Conservation (phyloP, 1,284 basidiomycete species). For the Sphaerobolus stellatus region DNA sequence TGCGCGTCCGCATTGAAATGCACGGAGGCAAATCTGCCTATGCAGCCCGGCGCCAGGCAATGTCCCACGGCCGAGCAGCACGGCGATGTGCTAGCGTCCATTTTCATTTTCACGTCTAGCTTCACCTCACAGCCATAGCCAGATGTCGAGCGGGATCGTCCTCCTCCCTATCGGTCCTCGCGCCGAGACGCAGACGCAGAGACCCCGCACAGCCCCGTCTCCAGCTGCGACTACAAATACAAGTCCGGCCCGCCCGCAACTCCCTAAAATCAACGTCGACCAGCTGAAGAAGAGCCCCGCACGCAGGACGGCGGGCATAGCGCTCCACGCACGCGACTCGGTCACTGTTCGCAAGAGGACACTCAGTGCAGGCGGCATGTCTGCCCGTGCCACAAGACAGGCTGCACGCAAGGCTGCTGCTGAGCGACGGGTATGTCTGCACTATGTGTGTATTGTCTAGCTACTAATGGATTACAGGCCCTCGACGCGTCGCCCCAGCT, state of each 20-base stretch:
- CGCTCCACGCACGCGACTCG: slow-evolving; percentile 26
- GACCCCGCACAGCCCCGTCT: neutral
- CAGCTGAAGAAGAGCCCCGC: neutral
- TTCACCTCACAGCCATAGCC: neutral
- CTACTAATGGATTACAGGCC: neutral
- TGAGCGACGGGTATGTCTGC: slow-evolving; percentile 1
- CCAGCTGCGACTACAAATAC: neutral
- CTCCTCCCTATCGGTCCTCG: slow-evolving; percentile 1
- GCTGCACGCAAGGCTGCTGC: slow-evolving; percentile 1
- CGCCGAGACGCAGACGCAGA: neutral
- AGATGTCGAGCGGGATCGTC: slow-evolving; percentile 8
- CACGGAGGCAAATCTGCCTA: neutral
- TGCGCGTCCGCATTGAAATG: neutral
- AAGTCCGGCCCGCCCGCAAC: slow-evolving; percentile 1
- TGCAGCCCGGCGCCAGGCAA: neutral
- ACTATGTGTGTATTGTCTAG: neutral
- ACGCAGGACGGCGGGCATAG: slow-evolving; percentile 30
- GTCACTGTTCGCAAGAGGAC: slow-evolving; percentile 22
- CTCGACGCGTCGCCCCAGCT: neutral
- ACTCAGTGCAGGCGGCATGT: slow-evolving; percentile 11
- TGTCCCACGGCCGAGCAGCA: neutral
- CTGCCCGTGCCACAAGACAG: slow-evolving; percentile 9
- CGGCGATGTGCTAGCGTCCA: neutral
- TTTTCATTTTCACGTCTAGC: slow-evolving; percentile 1
- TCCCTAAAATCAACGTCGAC: slow-evolving; percentile 8